A percentile compares a stretch with the other conserved stretches of the same genome.
phyloP scores from a whole-genome alignment of 1,284 basidiomycete species.

The Naganishia cerealis region DNA sequence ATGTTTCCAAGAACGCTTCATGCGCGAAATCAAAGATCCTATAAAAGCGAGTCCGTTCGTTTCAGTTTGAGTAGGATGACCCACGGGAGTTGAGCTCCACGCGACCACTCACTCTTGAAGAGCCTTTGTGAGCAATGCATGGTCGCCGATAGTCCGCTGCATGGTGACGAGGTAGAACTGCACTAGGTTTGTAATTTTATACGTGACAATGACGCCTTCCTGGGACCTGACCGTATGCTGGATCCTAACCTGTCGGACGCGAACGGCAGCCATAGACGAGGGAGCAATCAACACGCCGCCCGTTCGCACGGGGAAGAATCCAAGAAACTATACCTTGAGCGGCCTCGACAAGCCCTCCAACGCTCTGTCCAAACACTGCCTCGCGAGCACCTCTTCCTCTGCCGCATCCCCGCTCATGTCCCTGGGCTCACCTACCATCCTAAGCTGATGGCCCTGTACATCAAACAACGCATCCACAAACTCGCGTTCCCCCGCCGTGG shows the following conservation, averaged over 20 bases:
- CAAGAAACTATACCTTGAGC: constrained; percentile 63
- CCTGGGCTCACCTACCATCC: constrained; percentile 70
- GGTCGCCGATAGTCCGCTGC: constrained; percentile 80
- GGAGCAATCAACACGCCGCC: background rate
- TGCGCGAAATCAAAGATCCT: constrained; percentile 79
- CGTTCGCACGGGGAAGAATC: background rate
- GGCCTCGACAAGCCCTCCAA: constrained; percentile 83
- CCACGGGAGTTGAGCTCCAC: constrained; percentile 8
- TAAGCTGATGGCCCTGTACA: constrained; percentile 63
- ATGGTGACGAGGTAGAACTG: constrained; percentile 93
- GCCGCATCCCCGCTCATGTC: constrained; percentile 47
- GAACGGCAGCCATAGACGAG: background rate
- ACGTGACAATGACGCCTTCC: constrained; percentile 85
- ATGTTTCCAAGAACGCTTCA: constrained; percentile 78
- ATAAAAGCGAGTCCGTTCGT: constrained; percentile 16
- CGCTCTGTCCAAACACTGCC: constrained; percentile 75
- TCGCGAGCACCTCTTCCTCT: constrained; percentile 78
- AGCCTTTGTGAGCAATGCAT: constrained; percentile 72
- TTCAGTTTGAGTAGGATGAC: background rate
- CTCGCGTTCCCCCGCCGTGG: constrained; percentile 89
- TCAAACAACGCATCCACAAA: constrained; percentile 82
- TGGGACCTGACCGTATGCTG: constrained; percentile 89
- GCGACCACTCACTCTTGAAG: constrained; percentile 72
- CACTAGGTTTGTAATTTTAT: constrained; percentile 88
- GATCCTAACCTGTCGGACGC: constrained; percentile 68